Evolutionary conservation across 805 yeast genomes (phyloP).

Genomic region (Vanderwaltozyma verrucispora): DNA sequence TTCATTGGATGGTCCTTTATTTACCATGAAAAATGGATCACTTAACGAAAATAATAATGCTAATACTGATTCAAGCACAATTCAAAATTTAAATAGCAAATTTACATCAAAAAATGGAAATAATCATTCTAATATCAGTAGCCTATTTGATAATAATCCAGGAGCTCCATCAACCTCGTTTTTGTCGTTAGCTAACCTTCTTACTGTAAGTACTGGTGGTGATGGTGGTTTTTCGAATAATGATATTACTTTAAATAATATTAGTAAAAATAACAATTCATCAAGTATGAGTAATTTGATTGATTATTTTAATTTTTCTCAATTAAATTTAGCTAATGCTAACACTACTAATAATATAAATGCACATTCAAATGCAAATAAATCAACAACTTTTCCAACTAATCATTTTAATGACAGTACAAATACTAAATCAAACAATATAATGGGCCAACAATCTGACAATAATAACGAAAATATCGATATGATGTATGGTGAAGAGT

Average conservation of each 20-base stretch:
- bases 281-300: conserved; percentile 4
- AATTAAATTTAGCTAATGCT: background rate
- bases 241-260: background rate
- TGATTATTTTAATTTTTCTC: conserved; percentile 2
- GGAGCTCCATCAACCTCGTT: conserved; percentile 1
- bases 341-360: background rate
- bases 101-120: background rate
- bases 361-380: no score
- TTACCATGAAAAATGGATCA: background rate
- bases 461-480: background rate
- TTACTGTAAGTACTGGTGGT: conserved; percentile 1
- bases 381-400: no score
- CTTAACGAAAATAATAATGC: background rate
- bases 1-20: conserved; percentile 14
- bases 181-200: conserved; percentile 1
- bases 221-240: conserved; percentile 4
- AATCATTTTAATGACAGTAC: background rate
- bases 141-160: background rate
- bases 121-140: background rate
- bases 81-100: background rate
- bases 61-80: background rate
- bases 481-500: conserved; percentile 24
- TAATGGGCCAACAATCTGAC: no score
- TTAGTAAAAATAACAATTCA: conserved; percentile 2
- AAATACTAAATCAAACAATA: no score